Evolutionary conservation across 768 basidiomycete genomes (phyloP), one percentile per base, ranked within the genome.

Genomic region (Lactarius evosmus): DNA sequence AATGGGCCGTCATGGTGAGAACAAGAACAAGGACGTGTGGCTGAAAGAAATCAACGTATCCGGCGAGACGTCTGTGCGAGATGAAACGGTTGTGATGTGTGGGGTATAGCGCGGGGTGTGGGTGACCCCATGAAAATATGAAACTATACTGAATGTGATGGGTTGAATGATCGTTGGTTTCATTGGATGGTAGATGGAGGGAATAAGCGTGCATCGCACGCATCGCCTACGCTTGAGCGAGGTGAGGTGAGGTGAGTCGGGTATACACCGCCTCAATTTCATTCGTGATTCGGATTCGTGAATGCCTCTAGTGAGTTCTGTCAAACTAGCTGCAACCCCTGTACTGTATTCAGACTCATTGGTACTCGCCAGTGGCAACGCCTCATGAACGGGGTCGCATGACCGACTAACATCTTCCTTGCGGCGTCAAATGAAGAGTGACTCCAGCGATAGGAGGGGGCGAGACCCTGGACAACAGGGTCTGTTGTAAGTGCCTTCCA

Each of bases 31-130:
- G 25, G 19, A 0, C 16, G 17, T 22, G 64, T 61, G 64, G 60
- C 58, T 65, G 64, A 65, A 65, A 56, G 50, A 32, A 30, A 61
- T n/a, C 22, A 22, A 60, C 22, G 33, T 6, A 61, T 61, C 27
- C 25, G 64, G 59, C 32, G 54, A 41, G 38, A 46, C 49, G 50
- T 40, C 56, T 65, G 64, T 65, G 51, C 55, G 17, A 29, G 32
- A 30, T 61, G 49, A 51, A 60, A 36, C 50, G 46, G 59, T 61
- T 57, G 55, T 55, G 49, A 51, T 56, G 59, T 61, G 64, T 51
- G 64, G 64, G 64, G 64, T 65, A 65, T 56, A 57, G 59, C 63
- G 63, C 54, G 63, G 63, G 63, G 59, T 55, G 30, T 29, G 49
- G 49, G 38, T 54, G 30, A 50, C 53, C 22, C 4, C 51, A 36